Evolutionary conservation across 345 rosid species (phyloP), one percentile per base, ranked within the genome.

Genomic region (Populus pruinosa): DNA sequence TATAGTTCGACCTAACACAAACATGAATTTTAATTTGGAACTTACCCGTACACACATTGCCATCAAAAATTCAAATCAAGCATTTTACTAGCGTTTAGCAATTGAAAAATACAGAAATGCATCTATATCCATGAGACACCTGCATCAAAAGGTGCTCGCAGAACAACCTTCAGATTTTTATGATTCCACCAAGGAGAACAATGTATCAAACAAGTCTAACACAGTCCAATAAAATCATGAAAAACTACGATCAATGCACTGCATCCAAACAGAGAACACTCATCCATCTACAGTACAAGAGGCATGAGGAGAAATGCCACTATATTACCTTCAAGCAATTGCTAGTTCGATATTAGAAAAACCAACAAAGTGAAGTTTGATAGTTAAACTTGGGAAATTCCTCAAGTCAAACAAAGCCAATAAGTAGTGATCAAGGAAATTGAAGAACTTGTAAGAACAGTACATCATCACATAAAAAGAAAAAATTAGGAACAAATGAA

Each of bases 211-310:
- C 25, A 25, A 25, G 25, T 25, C 25, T 69, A 44, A 72, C 62
- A 67, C 73, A 43, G 74, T 39, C 43, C 77, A 74, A 16, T 70
- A 74, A 69, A 65, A 67, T 31, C 4, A 31, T 31, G 33, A 31
- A 31, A 31, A 31, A 73, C 53, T 25, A 76, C 29, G 61, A 76
- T 35, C 82, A 23, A 67, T 55, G 79, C 78, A 80, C 82, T 65
- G 55, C 81, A 83, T 73, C 80, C 70, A 77, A 74, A 76, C 69
- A 79, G 69, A 44, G 65, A 75, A 79, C 81, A 81, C 79, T 92
- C 87, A 90, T 89, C 91, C 92, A 86, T 90, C 92, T 90, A 88
- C 89, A 87, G 83, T 69, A 81, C 69, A 72, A 70, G 71, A 86
- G 72, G 73, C 66, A 79, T 39, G 31, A 70, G 43, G 65, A 76